Evolutionary conservation across 1,284 basidiomycete genomes (phyloP), one percentile per base, ranked within the genome.

Genomic region (Tilletia caries): DNA sequence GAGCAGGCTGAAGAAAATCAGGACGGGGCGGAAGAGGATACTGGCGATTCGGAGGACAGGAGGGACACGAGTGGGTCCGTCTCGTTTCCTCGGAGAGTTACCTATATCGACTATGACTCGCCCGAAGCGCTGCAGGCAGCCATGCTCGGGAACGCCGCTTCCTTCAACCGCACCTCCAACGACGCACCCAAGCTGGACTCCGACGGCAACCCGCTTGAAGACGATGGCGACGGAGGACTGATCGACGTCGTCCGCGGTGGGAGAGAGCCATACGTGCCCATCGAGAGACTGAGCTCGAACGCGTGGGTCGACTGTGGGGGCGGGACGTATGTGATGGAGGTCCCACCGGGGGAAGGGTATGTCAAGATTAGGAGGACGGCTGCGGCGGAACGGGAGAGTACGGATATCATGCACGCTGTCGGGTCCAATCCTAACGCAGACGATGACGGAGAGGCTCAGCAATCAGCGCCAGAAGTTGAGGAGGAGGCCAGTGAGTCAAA

Each of bases 301-400:
- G 88, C 90, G 0, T 93, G 94, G 95, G 91, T 96, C 3, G 88
- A 89, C 10, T 93, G 92, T 76, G 92, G 93, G 0, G 86, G 86
- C 2, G 86, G 89, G 27, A 83, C 88, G 6, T 92, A 91, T 81
- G 87, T 96, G 10, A 86, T 98, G 0, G 91, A 94, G 74, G 89
- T 91, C 70, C 77, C 72, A 3, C 83, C 94, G 23, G 89, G 89
- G 3, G 87, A 87, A 70, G 93, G 93, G 0, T 88, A 88, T 78
- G 86, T 96, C 68, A 88, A 89, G 27, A 86, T 97, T 18, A 33
- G 58, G 15, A 62, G 32, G 29, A 33, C 23, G 29, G 58, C 25
- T 13, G 13, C 88, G 90, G 71, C 87, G 85, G 13, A 29, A 34
- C n/a, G 46, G 2, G 41, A 34, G 10, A 64, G 66, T n/a, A 48